A percentile compares a stretch with the other conserved stretches of the same genome.
These are phyloP conservation scores for Tylopilus subfusipes DNA, from an alignment of 768 basidiomycete species.

Conservation along the genomic window DNA sequence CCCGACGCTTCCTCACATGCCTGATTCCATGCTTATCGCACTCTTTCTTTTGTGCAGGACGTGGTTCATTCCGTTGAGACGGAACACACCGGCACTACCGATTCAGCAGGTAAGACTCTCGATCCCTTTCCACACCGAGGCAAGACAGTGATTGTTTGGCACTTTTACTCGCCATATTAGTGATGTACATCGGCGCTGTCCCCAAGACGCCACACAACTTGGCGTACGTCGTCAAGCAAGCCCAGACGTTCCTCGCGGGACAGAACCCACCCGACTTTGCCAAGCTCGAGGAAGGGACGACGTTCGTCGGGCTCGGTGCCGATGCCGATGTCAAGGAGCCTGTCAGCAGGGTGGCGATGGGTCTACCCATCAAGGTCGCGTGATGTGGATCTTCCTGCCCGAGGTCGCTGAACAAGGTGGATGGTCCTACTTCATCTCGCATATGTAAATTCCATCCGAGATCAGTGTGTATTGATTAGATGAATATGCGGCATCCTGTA, in stretches of 20 bases:
- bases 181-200: constrained; percentile 78
- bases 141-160: no score
- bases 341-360: constrained; percentile 42
- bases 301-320: constrained; percentile 38
- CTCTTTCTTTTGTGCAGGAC: constrained; percentile 34
- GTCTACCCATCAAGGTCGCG: constrained; percentile 28
- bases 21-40: not conserved
- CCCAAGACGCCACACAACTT: constrained; percentile 61
- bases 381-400: not conserved
- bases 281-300: constrained; percentile 39
- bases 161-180: constrained; percentile 29
- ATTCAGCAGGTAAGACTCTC: constrained; percentile 49
- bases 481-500: no score
- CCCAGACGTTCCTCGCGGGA: constrained; percentile 55
- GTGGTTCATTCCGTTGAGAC: constrained; percentile 45
- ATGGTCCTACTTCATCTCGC: no score
- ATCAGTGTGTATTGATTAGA: no score
- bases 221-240: constrained; percentile 60
- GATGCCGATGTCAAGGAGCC: constrained; percentile 37
- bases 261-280: constrained; percentile 73
- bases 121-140: not conserved
- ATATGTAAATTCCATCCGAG: no score
- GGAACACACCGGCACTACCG: constrained; percentile 50
- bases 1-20: not conserved
- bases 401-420: no score